phyloP scores from a whole-genome alignment of 352 stramenopile genomes.

The Globisporangium solare region DNA sequence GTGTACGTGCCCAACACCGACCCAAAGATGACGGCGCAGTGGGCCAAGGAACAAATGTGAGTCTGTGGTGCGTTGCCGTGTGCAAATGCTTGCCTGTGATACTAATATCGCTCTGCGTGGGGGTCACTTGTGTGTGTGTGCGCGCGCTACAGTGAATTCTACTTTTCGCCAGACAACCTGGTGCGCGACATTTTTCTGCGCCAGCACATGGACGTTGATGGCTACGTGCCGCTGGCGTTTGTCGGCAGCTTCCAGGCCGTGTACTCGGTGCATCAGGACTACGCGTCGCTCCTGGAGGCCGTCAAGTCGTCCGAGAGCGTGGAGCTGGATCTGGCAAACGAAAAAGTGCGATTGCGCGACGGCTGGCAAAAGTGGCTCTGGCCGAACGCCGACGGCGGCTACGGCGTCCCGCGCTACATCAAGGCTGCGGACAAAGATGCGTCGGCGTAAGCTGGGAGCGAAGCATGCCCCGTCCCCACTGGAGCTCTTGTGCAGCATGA shows the following conservation, averaged over 20 bases:
- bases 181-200: slow-evolving; percentile 82
- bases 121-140: not conserved
- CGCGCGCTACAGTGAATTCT: slow-evolving; percentile 66
- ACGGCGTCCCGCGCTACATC: slow-evolving; percentile 86
- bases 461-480: not conserved
- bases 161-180: slow-evolving; percentile 81
- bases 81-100: no score
- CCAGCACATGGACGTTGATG: slow-evolving; percentile 85
- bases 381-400: slow-evolving; percentile 81
- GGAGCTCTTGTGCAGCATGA: no score
- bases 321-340: slow-evolving; percentile 85
- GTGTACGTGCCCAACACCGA: slow-evolving; percentile 77
- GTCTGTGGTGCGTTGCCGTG: slow-evolving; percentile 14
- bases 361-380: slow-evolving; percentile 89
- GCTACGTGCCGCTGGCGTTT: slow-evolving; percentile 86
- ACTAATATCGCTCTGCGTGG: not conserved
- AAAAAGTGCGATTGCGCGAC: slow-evolving; percentile 85
- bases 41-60: slow-evolving; percentile 83
- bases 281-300: slow-evolving; percentile 66
- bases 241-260: slow-evolving; percentile 88
- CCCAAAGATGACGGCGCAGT: slow-evolving; percentile 63
- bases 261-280: slow-evolving; percentile 82
- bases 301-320: slow-evolving; percentile 62
- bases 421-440: slow-evolving; percentile 56
- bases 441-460: slow-evolving; percentile 9